Percentiles rank a stretch among this genome's conserved stretches.
Evolutionary conservation across 106 monocot genomes (phyloP).

Genomic region (Alisma plantagoaquatica): DNA sequence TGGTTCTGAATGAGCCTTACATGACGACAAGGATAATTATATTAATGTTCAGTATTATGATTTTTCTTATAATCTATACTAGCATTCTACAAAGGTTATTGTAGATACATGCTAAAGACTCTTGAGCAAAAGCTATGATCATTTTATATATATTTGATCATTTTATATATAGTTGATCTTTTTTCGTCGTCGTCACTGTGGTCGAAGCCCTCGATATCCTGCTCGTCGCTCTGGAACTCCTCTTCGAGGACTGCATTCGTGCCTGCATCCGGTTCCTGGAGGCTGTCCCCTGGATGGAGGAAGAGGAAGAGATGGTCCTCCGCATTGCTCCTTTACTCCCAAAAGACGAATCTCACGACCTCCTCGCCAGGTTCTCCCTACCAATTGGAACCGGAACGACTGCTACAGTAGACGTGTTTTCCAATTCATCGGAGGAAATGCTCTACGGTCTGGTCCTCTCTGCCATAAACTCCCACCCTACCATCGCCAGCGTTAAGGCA

Average conservation of each 20-base stretch:
- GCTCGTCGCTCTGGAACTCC: slow-evolving; percentile 62
- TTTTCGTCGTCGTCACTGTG: slow-evolving; percentile 30
- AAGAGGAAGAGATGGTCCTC: slow-evolving; percentile 53
- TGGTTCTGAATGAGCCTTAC: no score
- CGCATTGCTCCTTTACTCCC: slow-evolving; percentile 47
- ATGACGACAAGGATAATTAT: no score
- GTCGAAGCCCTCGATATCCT: slow-evolving; percentile 65
- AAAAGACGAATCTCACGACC: slow-evolving; percentile 38
- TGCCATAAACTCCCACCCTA: slow-evolving; percentile 56
- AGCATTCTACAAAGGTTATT: no score
- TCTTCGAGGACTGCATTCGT: slow-evolving; percentile 68
- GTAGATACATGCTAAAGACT: no score
- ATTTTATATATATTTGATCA: no score
- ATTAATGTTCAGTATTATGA: no score
- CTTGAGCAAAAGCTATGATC: no score
- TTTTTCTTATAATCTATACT: no score
- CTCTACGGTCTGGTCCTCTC: slow-evolving; percentile 43
- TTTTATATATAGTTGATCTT: no score
- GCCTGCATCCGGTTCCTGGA: slow-evolving; percentile 75
- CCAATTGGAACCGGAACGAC: not conserved
- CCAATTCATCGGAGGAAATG: slow-evolving; percentile 58
- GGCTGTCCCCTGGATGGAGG: slow-evolving; percentile 86
- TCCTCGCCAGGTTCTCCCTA: slow-evolving; percentile 44
- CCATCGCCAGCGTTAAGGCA: slow-evolving; percentile 54
- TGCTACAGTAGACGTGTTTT: slow-evolving; percentile 5